Conservation (phyloP, 345 rosid genomes). For the Raphanus raphanistrum region DNA sequence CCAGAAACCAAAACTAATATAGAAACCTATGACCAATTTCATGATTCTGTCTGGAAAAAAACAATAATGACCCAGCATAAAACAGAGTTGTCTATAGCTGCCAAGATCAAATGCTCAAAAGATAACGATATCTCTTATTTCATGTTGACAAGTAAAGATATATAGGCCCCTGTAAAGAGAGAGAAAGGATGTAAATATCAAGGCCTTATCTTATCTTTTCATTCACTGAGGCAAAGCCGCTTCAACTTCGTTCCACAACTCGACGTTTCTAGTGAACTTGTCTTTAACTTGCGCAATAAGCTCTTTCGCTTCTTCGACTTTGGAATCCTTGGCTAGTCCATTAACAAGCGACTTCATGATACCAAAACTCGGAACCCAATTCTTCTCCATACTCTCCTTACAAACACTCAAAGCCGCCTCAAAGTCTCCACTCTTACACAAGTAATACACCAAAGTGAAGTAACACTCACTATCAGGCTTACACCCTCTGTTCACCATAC, state of each 20-base stretch:
- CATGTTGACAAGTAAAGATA: constrained; percentile 19
- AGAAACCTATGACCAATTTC: constrained; percentile 11
- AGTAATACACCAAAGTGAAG: constrained; percentile 53
- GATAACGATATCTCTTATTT: constrained; percentile 16
- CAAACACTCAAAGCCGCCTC: constrained; percentile 60
- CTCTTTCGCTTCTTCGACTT: constrained; percentile 62
- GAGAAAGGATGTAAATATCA: not conserved
- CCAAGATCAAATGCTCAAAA: constrained; percentile 1
- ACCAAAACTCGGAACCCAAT: constrained; percentile 65
- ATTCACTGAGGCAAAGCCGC: constrained; percentile 58
- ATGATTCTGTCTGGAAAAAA: constrained; percentile 4
- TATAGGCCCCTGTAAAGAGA: not conserved
- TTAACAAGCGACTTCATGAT: constrained; percentile 69
- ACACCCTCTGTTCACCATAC: constrained; percentile 53
- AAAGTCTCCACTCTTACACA: constrained; percentile 65
- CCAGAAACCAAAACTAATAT: constrained; percentile 15
- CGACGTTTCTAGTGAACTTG: constrained; percentile 50
- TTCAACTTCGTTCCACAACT: constrained; percentile 80
- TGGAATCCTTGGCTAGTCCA: constrained; percentile 55
- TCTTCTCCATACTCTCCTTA: constrained; percentile 61
- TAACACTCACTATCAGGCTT: constrained; percentile 56
- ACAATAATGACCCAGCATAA: not conserved
- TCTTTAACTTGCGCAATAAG: constrained; percentile 55
- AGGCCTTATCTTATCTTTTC: not conserved
- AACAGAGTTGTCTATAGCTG: constrained; percentile 20